Base-by-base conservation (phyloP, 2,329 filamentous ascomycete species). In the Thyridium curvatum region DNA sequence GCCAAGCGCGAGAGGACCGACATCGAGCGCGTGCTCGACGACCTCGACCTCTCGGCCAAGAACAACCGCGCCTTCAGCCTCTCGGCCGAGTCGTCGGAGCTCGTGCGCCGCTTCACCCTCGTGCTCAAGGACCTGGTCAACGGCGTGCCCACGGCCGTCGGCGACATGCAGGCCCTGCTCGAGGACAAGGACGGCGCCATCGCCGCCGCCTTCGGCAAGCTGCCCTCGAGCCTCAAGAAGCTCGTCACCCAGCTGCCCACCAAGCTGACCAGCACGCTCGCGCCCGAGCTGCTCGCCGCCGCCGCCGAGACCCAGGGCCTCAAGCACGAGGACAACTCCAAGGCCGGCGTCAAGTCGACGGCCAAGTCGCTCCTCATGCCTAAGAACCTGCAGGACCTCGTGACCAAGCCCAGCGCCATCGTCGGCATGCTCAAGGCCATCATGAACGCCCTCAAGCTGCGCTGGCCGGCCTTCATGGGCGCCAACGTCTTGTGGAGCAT, bases 401-500 rank as follows among this genome's bases (percentile, higher is more conserved):
- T 94, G 4, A 86, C 84, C 3, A 91, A 94, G 49, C 86, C 94
- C 3, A 86, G 89, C n/a, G 83, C 88, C 1, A 74, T 96, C 4
- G 86, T 86, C 2, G 79, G 81, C 3, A 83, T 96, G 74, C 66
- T 98, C 34, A 83, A 84, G 54, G 87, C 85, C n/a, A 95, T 97
- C 40, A 82, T 97, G 55, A 86, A 86, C 43, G 91, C 90, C 38
- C 63, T 98, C 41, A 88, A 90, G 62, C 69, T 86, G 44, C 72
- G 91, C 34, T 97, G 94, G 74, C 93, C 93, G 0, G 89, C 89
- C 1, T 83, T 96, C 46, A 77, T 95, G 44, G 90, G 90, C 12
- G 90, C 91, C 39, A 97, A 94, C 60, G 82, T 95, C 14, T 71
- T 97, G 13, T 87, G 94, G 80, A 93, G 86, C 46, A 68, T 97